Evolutionary conservation across 495 filamentous ascomycete species (phyloP).

Genomic region (Lophium mytilinum): DNA sequence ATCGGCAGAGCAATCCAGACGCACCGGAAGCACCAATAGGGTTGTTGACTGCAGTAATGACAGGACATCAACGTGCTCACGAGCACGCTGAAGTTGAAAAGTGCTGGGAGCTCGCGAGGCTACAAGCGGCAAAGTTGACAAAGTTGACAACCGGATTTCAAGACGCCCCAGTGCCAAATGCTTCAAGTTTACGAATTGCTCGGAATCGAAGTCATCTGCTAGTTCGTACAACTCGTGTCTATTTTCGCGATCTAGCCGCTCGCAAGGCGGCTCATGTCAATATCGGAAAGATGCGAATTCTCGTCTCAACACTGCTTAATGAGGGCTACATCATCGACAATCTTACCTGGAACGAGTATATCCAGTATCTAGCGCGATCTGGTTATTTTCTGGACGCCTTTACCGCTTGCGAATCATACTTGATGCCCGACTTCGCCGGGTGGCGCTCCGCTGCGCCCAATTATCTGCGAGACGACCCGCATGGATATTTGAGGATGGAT

Average conservation of each 20-base stretch:
- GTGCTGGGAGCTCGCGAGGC: constrained; percentile 56
- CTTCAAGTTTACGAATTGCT: constrained; percentile 6
- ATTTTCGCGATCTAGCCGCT: constrained; percentile 49
- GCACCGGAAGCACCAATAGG: constrained; percentile 40
- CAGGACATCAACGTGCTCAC: constrained; percentile 45
- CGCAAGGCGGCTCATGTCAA: constrained; percentile 42
- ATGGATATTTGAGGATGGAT: constrained; percentile 28
- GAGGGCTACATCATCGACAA: constrained; percentile 61
- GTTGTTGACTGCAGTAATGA: constrained; percentile 60
- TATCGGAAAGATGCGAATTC: constrained; percentile 21
- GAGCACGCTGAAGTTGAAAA: constrained; percentile 52
- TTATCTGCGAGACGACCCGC: constrained; percentile 4
- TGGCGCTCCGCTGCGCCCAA: constrained; percentile 42
- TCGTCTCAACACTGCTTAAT: constrained; percentile 44
- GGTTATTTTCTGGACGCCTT: constrained; percentile 46
- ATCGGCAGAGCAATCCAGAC: constrained; percentile 13
- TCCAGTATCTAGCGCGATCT: constrained; percentile 40
- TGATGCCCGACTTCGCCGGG: constrained; percentile 68
- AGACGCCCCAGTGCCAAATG: constrained; percentile 30
- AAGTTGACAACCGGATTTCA: constrained; percentile 10
- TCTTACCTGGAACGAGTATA: constrained; percentile 54
- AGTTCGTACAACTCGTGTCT: constrained; percentile 47
- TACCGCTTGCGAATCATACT: constrained; percentile 55
- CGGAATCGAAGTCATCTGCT: constrained; percentile 49
- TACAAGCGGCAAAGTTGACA: constrained; percentile 42